These are phyloP conservation scores for Corinectria fuckeliana DNA, from an alignment of 2,329 filamentous ascomycete species.

Conservation along the genomic window DNA sequence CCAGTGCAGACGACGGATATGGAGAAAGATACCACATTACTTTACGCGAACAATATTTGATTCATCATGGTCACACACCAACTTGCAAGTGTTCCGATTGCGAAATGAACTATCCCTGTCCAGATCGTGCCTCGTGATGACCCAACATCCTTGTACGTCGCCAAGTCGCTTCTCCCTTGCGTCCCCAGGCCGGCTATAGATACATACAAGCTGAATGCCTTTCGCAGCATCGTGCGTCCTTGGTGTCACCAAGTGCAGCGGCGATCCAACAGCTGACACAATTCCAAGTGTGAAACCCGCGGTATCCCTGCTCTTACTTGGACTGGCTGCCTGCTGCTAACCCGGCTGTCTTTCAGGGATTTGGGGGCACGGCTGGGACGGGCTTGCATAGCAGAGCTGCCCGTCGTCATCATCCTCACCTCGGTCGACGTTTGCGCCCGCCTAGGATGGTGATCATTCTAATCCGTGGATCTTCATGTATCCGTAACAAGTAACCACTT, in stretches of 20 bases:
- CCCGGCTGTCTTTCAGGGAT: background rate
- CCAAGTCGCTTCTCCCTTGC: slow-evolving; percentile 26
- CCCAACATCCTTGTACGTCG: slow-evolving; percentile 28
- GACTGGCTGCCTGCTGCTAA: background rate
- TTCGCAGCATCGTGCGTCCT: slow-evolving; percentile 11
- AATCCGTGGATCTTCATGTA: background rate
- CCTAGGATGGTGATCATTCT: slow-evolving; percentile 7
- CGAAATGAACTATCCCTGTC: slow-evolving; percentile 28
- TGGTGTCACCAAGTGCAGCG: slow-evolving; percentile 18
- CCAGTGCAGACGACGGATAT: slow-evolving; percentile 37
- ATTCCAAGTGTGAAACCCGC: slow-evolving; percentile 3
- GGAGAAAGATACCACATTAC: slow-evolving; percentile 38
- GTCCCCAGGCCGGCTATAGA: slow-evolving; percentile 2
- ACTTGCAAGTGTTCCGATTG: background rate
- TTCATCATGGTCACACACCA: slow-evolving; percentile 25
- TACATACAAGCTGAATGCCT: slow-evolving; percentile 6
- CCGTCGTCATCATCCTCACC: slow-evolving; percentile 5
- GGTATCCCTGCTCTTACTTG: background rate
- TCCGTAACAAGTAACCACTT: background rate
- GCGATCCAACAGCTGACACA: slow-evolving; percentile 22
- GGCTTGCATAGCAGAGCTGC: background rate
- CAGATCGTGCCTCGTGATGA: slow-evolving; percentile 38
- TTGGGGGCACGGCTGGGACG: slow-evolving; percentile 1
- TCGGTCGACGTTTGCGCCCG: slow-evolving; percentile 8
- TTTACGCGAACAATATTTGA: slow-evolving; percentile 29